These are phyloP conservation scores for Auricularia sp. DNA, from an alignment of 768 basidiomycete species.

Conservation along the genomic window DNA sequence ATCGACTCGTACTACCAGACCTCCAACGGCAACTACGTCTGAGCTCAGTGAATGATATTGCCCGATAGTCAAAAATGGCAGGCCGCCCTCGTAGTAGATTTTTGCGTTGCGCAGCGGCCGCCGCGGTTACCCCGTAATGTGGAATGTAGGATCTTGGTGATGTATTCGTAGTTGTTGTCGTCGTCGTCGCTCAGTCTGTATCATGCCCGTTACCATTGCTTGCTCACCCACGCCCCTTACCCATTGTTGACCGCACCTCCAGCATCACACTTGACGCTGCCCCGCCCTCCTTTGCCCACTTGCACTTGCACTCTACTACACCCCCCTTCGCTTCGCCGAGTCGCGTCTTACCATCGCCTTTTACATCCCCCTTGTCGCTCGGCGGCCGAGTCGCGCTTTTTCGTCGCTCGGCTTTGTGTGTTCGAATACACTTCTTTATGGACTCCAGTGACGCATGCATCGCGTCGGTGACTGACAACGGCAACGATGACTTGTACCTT, in stretches of 20 bases:
- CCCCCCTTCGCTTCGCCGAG: neutral
- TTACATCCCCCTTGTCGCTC: neutral
- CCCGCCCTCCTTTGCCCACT: neutral
- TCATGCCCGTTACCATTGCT: neutral
- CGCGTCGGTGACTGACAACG: too few species aligned
- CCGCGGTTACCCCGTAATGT: too few species aligned
- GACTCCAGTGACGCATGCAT: too few species aligned
- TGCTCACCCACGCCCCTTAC: neutral
- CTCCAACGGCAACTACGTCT: neutral
- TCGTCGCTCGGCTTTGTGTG: neutral
- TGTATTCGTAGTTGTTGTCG: neutral
- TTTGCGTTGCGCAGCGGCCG: too few species aligned
- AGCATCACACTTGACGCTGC: neutral
- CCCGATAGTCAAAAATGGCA: neutral
- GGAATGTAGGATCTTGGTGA: too few species aligned
- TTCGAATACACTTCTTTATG: neutral
- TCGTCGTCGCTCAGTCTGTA: neutral
- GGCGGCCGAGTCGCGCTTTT: conserved; percentile 1
- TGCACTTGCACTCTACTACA: neutral
- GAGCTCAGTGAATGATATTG: neutral
- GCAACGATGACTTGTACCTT: too few species aligned
- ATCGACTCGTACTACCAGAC: conserved; percentile 1
- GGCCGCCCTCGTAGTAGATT: neutral
- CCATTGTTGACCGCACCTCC: neutral
- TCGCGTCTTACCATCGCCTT: neutral